Conservation (phyloP, 345 rosid species). For the rapeseed (Brassica napus) region Da-Ae NC_063442.1:39376001-39376500, state of each 20-base stretch:
- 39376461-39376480: too few species aligned
- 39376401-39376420: constrained; percentile 14
- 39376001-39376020: too few species aligned
- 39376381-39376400: constrained; percentile 21
- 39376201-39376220: constrained; percentile 31
- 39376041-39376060: too few species aligned
- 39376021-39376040: too few species aligned
- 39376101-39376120: too few species aligned
- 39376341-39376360: constrained; percentile 18
- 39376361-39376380: constrained; percentile 16
- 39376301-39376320: neutral
- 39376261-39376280: too few species aligned
- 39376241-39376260: too few species aligned
- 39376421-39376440: neutral
- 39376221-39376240: neutral
- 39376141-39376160: constrained; percentile 20
- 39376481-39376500: too few species aligned
- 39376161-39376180: constrained; percentile 17
- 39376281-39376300: too few species aligned
- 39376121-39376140: constrained; percentile 13
- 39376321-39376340: constrained; percentile 19
- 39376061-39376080: too few species aligned
- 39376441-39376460: too few species aligned
- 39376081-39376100: too few species aligned
- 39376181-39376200: constrained; percentile 17